Percentiles rank a stretch among this genome's conserved stretches.
These are phyloP conservation scores for Prototheca wickerhamii DNA, from an alignment of 163 green algal genomes.

Conservation along the genomic window DNA sequence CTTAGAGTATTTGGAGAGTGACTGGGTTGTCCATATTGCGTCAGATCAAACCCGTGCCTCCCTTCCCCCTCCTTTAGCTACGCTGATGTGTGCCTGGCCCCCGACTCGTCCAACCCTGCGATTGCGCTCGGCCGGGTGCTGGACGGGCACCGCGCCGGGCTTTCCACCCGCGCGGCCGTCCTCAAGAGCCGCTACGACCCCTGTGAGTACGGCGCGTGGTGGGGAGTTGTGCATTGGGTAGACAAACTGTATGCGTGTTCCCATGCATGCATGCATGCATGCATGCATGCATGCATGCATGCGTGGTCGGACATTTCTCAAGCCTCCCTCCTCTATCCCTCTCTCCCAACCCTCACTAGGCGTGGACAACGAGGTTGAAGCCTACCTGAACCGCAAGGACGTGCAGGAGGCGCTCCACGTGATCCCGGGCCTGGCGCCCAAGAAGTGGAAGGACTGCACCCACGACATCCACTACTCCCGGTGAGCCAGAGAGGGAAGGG, in stretches of 20 bases:
- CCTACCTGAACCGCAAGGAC: conserved; percentile 63
- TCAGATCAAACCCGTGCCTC: too few species aligned
- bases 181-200: background rate
- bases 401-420: conserved; percentile 47
- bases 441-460: conserved; percentile 36
- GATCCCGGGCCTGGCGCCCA: conserved; percentile 25
- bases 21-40: too few species aligned
- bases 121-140: conserved; percentile 22
- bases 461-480: conserved; percentile 33
- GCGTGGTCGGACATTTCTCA: too few species aligned
- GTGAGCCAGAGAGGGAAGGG: background rate
- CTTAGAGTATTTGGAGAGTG: too few species aligned
- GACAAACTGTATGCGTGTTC: background rate
- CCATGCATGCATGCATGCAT: background rate
- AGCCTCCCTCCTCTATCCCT: too few species aligned
- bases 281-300: background rate
- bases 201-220: background rate
- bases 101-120: background rate
- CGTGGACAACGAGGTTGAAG: conserved; percentile 56
- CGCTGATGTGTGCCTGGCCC: conserved; percentile 50
- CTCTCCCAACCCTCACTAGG: too few species aligned
- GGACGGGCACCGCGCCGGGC: conserved; percentile 5
- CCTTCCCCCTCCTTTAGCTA: too few species aligned
- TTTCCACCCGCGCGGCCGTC: background rate
- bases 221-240: background rate